Evolutionary conservation across 257 asterid genomes (phyloP), one percentile per base, ranked within the genome.

Genomic region (Vinca minor): DNA sequence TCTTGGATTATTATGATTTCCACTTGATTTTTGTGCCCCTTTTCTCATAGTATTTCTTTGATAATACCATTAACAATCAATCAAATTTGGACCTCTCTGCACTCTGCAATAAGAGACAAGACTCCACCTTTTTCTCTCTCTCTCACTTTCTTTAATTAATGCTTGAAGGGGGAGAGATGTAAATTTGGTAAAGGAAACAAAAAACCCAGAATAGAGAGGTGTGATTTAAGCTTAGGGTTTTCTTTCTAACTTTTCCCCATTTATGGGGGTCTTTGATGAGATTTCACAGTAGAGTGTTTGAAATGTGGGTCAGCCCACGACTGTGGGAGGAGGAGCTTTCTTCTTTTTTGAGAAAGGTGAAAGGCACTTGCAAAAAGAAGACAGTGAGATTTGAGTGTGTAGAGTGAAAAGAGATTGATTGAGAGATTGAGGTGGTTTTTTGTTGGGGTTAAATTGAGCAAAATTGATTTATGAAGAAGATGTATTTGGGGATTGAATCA

Each of bases 221-320:
- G 39, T 54, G 52, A 62, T 39, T 62, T 23, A 41, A 13, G 48
- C n/a, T n/a, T n/a, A n/a, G 50, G 28, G 36, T 31, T 34, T 56
- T 42, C 28, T 21, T 25, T 44, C 6, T 42, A 13, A 23, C 15
- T 17, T 28, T 25, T 26, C 38, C 26, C 35, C 1, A 11, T 25
- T 15, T 17, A 62, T 44, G 25, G 38, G 49, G 34, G 20, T 59
- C 13, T 34, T 7, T 34, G 7, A 71, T 63, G 75, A 66, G 70
- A 25, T 46, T 26, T 13, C 69, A 63, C 52, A 31, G 45, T 64
- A 34, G 61, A 59, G 56, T 15, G 66, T 57, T 35, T 63, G 34
- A 45, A 35, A 18, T 65, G 70, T 57, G 75, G 75, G 66, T n/a
- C 70, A 65, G 44, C 56, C 47, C 42, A 25, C 15, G 42, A 44